phyloP scores from a whole-genome alignment of 2,329 filamentous ascomycete species.

The Tolypocladium amazonense region DNA sequence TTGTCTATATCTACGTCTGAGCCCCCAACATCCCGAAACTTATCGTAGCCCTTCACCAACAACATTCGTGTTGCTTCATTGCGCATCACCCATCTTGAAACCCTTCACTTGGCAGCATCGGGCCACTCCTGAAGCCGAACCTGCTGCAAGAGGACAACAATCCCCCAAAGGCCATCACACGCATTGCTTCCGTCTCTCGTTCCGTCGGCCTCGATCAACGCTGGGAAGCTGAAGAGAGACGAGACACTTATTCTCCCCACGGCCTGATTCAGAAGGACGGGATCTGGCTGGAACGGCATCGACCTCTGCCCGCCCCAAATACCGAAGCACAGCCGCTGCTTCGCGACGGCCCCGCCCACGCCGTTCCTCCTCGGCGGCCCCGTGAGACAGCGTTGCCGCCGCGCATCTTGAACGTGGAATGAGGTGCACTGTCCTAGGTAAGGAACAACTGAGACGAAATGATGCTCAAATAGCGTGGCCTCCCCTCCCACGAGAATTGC shows the following conservation, averaged over 20 bases:
- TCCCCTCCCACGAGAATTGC: neutral
- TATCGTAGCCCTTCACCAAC: neutral
- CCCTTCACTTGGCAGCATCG: neutral
- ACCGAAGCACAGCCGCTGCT: neutral
- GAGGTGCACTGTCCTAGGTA: neutral
- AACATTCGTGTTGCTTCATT: neutral
- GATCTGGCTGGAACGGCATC: neutral
- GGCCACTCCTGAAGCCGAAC: neutral
- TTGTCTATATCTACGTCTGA: constrained; percentile 7
- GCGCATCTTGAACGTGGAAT: neutral
- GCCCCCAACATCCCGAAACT: constrained; percentile 6
- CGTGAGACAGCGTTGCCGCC: constrained; percentile 1
- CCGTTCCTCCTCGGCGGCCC: neutral
- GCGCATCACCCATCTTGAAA: neutral
- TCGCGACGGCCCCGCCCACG: neutral
- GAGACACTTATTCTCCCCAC: neutral
- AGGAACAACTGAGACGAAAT: neutral
- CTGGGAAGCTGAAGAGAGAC: neutral
- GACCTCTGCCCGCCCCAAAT: neutral
- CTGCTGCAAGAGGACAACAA: neutral
- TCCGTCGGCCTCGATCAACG: neutral
- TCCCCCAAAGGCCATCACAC: neutral
- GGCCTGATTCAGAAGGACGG: neutral
- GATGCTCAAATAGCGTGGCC: neutral
- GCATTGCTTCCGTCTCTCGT: neutral